Percentiles rank a stretch among this genome's conserved stretches.
Evolutionary conservation across 306 rosid genomes (phyloP).

Genomic region (Glycine tomentella): DNA sequence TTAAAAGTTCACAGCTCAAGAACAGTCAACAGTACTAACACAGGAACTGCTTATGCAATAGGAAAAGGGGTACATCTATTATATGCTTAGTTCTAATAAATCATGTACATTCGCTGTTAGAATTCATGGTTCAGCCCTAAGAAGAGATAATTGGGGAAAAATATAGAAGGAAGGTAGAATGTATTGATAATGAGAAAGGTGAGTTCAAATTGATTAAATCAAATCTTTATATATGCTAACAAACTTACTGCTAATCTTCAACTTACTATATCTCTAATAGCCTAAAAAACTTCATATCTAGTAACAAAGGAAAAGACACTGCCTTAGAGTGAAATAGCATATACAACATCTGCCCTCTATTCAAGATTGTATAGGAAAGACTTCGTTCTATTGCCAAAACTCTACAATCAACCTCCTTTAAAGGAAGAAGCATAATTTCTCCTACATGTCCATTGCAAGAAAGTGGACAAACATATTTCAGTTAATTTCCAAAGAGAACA

Average conservation of each 20-base stretch:
- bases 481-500: neutral
- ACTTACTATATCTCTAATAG: neutral
- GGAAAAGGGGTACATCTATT: no score
- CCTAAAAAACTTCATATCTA: neutral
- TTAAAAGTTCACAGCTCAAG: no score
- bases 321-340: no score
- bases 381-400: neutral
- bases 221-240: neutral
- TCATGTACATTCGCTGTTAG: neutral
- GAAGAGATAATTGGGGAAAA: neutral
- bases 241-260: neutral
- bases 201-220: neutral
- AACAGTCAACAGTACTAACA: no score
- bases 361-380: neutral
- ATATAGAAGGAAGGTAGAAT: neutral
- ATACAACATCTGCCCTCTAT: neutral
- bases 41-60: no score
- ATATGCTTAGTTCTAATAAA: neutral
- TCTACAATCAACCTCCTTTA: neutral
- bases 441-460: neutral
- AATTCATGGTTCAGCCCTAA: neutral
- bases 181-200: neutral
- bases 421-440: neutral
- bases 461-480: neutral
- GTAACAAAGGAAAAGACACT: no score